phyloP scores from a whole-genome alignment of 2,329 filamentous ascomycete genomes.

The Aureobasidium namibiae region DNA sequence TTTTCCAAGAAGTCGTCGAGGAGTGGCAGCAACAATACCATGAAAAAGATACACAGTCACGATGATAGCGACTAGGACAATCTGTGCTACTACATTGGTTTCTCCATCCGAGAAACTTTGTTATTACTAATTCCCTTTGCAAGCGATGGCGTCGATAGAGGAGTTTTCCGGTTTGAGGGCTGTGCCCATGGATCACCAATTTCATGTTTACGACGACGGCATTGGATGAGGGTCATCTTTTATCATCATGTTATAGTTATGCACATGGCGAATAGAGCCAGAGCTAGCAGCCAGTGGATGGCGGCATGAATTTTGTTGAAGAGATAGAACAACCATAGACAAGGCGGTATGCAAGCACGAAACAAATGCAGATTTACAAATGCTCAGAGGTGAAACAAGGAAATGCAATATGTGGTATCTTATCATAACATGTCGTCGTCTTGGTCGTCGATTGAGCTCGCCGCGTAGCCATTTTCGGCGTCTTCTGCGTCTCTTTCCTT shows the following conservation, averaged over 20 bases:
- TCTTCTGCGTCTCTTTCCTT: slow-evolving; percentile 69
- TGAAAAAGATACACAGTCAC: slow-evolving; percentile 36
- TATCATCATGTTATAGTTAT: neutral
- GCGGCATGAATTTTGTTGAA: neutral
- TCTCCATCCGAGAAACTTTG: neutral
- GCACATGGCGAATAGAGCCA: neutral
- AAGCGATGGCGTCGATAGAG: slow-evolving; percentile 11
- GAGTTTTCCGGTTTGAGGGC: slow-evolving; percentile 3
- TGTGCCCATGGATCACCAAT: neutral
- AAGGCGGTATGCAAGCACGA: neutral
- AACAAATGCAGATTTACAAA: neutral
- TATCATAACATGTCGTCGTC: slow-evolving; percentile 48
- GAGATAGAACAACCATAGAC: slow-evolving; percentile 8
- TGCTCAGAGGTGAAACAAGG: neutral
- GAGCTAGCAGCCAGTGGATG: neutral
- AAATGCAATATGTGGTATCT: slow-evolving; percentile 4
- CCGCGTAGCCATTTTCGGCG: slow-evolving; percentile 44
- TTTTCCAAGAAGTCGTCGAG: slow-evolving; percentile 34
- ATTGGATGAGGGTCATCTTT: neutral
- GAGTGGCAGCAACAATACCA: slow-evolving; percentile 42
- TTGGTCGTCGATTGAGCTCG: slow-evolving; percentile 35
- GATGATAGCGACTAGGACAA: slow-evolving; percentile 7
- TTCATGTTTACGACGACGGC: slow-evolving; percentile 7
- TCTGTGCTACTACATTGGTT: neutral
- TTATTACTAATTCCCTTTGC: neutral